These are phyloP conservation scores for Termitomyces sp. DNA, from an alignment of 768 basidiomycete species.

Conservation along the genomic window DNA sequence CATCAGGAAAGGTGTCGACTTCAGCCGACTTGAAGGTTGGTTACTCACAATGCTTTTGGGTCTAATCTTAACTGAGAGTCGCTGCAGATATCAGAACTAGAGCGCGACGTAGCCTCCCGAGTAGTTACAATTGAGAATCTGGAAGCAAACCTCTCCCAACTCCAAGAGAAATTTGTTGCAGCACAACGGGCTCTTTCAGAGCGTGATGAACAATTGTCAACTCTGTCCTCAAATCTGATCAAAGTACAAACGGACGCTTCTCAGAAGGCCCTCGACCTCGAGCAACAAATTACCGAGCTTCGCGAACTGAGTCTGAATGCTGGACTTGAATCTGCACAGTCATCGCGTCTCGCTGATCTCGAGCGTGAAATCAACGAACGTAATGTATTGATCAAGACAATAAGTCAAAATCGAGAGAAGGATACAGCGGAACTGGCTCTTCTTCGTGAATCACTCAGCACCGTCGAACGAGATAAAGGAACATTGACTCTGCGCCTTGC, in stretches of 20 bases:
- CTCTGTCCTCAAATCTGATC: constrained; percentile 15
- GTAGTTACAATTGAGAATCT: constrained; percentile 12
- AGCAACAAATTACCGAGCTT: not conserved
- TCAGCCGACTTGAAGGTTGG: constrained; percentile 3
- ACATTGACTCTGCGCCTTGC: constrained; percentile 8
- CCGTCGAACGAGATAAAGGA: constrained; percentile 2
- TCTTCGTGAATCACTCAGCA: constrained; percentile 8
- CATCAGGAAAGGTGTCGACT: not conserved
- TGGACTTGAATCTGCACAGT: constrained; percentile 10
- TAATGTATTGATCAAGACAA: constrained; percentile 3
- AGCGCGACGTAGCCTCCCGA: constrained; percentile 13
- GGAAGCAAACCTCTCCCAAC: constrained; percentile 14
- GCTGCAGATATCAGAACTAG: constrained; percentile 12
- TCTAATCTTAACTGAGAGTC: not conserved
- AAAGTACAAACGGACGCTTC: constrained; percentile 12
- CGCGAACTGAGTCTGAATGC: constrained; percentile 11
- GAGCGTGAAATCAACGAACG: constrained; percentile 14
- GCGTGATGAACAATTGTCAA: constrained; percentile 19
- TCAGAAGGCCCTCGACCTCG: constrained; percentile 8
- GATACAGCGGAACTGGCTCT: constrained; percentile 7
- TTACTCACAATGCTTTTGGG: not conserved
- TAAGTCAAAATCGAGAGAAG: constrained; percentile 11
- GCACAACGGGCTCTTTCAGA: constrained; percentile 16
- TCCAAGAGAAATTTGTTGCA: constrained; percentile 14
- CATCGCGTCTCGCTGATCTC: constrained; percentile 7